These are phyloP conservation scores for Astrocystis sublimbata DNA, from an alignment of 495 filamentous ascomycete genomes.

Conservation along the genomic window DNA sequence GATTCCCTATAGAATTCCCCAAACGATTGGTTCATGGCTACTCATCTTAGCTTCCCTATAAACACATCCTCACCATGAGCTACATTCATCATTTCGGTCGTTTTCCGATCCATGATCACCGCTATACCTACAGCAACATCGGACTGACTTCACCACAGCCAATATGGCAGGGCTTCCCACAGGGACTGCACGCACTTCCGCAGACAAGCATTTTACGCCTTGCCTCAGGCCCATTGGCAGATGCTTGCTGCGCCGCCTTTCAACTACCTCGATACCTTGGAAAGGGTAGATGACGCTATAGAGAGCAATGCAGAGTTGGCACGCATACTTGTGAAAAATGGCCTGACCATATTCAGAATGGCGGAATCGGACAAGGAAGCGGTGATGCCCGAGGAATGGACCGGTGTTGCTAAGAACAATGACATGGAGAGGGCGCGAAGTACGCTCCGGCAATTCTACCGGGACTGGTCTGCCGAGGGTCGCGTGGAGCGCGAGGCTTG, in stretches of 20 bases:
- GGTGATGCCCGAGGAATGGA: constrained; percentile 55
- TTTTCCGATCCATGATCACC: neutral
- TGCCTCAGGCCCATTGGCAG: constrained; percentile 80
- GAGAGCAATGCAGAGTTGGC: constrained; percentile 85
- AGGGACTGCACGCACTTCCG: constrained; percentile 85
- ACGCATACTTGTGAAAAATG: constrained; percentile 67
- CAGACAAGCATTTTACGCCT: constrained; percentile 84
- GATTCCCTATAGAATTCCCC: neutral
- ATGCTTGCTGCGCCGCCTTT: constrained; percentile 79
- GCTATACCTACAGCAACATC: neutral
- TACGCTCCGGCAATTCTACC: constrained; percentile 88
- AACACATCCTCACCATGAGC: neutral
- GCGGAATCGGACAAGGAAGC: constrained; percentile 23
- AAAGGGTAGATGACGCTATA: constrained; percentile 81
- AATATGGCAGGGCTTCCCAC: constrained; percentile 82
- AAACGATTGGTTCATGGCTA: neutral
- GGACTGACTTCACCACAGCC: constrained; percentile 47
- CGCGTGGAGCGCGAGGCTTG: constrained; percentile 68
- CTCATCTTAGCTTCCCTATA: neutral
- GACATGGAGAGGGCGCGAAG: constrained; percentile 90
- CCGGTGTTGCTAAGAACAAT: constrained; percentile 59
- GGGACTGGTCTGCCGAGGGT: constrained; percentile 90
- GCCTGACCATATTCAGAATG: constrained; percentile 65
- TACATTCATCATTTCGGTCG: neutral
- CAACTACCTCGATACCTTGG: constrained; percentile 73